phyloP scores from a whole-genome alignment of 176 grass and related monocot species.

The Oryza officinalis region DNA sequence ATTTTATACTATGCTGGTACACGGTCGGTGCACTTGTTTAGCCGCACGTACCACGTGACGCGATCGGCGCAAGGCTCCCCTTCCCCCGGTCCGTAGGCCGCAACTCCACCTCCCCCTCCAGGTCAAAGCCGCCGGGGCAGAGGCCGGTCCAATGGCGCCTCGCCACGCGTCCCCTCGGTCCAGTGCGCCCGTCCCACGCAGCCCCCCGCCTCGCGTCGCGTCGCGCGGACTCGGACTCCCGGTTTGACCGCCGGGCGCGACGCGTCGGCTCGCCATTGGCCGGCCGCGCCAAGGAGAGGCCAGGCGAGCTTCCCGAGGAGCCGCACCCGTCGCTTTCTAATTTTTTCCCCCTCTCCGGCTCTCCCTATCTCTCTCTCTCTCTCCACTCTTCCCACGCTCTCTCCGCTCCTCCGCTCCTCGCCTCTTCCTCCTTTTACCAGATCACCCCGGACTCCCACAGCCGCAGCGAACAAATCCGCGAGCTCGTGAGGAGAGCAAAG shows the following conservation, averaged over 20 bases:
- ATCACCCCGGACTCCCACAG: neutral
- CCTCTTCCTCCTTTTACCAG: neutral
- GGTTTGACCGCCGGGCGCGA: slow-evolving; percentile 22
- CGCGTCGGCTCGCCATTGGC: slow-evolving; percentile 24
- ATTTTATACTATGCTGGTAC: too few species aligned
- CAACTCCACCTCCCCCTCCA: neutral
- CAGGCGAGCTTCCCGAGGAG: slow-evolving; percentile 34
- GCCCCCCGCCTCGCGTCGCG: neutral
- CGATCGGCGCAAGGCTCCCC: neutral
- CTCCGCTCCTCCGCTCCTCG: neutral
- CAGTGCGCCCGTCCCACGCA: neutral
- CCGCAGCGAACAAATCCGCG: neutral
- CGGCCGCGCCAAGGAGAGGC: neutral
- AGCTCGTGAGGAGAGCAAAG: neutral
- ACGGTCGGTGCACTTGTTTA: neutral
- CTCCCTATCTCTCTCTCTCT: neutral
- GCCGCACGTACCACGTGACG: neutral
- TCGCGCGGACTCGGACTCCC: neutral
- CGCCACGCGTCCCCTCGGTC: neutral
- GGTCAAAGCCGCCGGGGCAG: neutral
- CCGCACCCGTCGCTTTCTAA: slow-evolving; percentile 18
- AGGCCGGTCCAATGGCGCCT: neutral
- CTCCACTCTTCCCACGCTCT: neutral
- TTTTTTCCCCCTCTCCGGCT: neutral
- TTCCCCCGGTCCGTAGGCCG: neutral